Percentiles rank a stretch among this genome's conserved stretches.
Conservation (phyloP, 2,329 filamentous ascomycete genomes). For the Aplosporella prunicola region DNA sequence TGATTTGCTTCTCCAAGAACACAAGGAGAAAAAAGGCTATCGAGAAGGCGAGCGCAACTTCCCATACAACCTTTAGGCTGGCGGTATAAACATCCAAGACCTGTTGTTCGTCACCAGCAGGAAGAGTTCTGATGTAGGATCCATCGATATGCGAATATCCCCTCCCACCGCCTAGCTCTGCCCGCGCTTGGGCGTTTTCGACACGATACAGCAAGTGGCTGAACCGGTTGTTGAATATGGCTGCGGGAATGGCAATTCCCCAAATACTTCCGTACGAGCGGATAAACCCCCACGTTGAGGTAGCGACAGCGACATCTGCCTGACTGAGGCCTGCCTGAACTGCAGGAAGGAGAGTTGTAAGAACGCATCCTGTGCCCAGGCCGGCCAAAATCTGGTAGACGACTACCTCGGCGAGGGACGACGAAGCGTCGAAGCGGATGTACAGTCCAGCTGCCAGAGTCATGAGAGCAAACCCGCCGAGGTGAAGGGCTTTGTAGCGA, state of each 20-base stretch:
- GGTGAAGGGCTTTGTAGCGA: constrained; percentile 14
- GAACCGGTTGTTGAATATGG: constrained; percentile 23
- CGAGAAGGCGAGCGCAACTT: constrained; percentile 25
- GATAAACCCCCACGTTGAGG: constrained; percentile 23
- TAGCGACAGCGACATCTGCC: constrained; percentile 14
- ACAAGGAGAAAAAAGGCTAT: constrained; percentile 25
- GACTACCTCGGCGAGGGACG: constrained; percentile 14
- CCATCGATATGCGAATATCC: constrained; percentile 16
- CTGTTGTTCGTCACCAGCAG: constrained; percentile 16
- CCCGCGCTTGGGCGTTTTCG: constrained; percentile 4
- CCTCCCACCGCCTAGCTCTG: constrained; percentile 15
- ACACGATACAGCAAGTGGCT: constrained; percentile 12
- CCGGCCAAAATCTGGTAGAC: constrained; percentile 20
- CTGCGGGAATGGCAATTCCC: constrained; percentile 22
- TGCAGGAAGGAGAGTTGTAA: constrained; percentile 22
- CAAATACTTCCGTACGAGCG: constrained; percentile 22
- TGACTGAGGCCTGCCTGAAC: constrained; percentile 22
- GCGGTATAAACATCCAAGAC: constrained; percentile 27
- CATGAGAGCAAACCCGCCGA: constrained; percentile 17
- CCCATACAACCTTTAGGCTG: constrained; percentile 30
- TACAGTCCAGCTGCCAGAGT: constrained; percentile 18
- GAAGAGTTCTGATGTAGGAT: neutral
- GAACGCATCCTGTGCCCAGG: constrained; percentile 19
- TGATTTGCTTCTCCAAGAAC: constrained; percentile 13
- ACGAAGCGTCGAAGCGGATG: constrained; percentile 12